Evolutionary conservation across 2,329 filamentous ascomycete species (phyloP).

Genomic region (Rhynchosporium agropyri): DNA sequence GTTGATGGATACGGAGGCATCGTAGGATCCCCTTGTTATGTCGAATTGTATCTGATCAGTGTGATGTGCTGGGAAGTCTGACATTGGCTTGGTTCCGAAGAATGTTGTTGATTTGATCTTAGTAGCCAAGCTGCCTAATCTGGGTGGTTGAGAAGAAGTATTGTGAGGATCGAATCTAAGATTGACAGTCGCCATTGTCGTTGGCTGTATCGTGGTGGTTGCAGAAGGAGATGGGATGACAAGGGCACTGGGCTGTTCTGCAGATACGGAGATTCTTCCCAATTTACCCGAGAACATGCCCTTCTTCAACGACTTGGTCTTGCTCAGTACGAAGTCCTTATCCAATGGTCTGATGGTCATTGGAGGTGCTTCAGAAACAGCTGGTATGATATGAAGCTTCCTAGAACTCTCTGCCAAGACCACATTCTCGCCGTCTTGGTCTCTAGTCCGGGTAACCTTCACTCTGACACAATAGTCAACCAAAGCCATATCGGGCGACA

Average conservation of each 20-base stretch:
- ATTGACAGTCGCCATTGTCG: slow-evolving; percentile 39
- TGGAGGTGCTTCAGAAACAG: slow-evolving; percentile 38
- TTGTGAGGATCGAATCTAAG: slow-evolving; percentile 41
- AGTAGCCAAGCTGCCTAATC: slow-evolving; percentile 38
- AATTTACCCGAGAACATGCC: slow-evolving; percentile 43
- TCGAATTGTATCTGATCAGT: slow-evolving; percentile 33
- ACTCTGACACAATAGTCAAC: slow-evolving; percentile 39
- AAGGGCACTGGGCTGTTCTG: slow-evolving; percentile 39
- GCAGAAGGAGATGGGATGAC: slow-evolving; percentile 37
- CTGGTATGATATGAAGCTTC: slow-evolving; percentile 39
- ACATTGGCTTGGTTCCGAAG: slow-evolving; percentile 33
- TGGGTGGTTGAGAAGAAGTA: slow-evolving; percentile 35
- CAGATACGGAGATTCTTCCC: slow-evolving; percentile 40
- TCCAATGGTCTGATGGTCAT: slow-evolving; percentile 34
- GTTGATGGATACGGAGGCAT: slow-evolving; percentile 34
- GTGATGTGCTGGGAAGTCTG: slow-evolving; percentile 30
- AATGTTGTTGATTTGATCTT: slow-evolving; percentile 41
- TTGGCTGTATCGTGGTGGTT: slow-evolving; percentile 19
- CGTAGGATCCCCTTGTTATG: slow-evolving; percentile 34
- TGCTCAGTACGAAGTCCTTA: slow-evolving; percentile 36
- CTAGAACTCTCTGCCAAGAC: slow-evolving; percentile 34
- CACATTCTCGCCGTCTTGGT: slow-evolving; percentile 31
- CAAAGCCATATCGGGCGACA: slow-evolving; percentile 40
- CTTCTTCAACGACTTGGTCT: slow-evolving; percentile 40
- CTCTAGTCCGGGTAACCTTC: slow-evolving; percentile 34